A percentile compares a stretch with the other conserved stretches of the same genome.
phyloP scores from a whole-genome alignment of 352 stramenopile species.

The Phytophthora kernoviae region DNA sequence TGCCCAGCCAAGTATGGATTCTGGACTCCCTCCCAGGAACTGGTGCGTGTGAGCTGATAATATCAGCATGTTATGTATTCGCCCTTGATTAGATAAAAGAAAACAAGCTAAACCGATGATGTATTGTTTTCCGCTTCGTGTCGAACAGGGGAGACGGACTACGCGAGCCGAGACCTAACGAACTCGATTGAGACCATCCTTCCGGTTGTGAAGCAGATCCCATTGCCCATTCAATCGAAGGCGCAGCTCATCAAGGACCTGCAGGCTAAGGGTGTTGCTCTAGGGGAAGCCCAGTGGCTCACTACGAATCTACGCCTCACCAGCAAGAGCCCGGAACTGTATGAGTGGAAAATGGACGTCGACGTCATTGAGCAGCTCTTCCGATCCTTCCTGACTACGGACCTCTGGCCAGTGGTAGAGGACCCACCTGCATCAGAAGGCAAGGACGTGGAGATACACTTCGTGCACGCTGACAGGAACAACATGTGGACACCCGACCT shows the following conservation, averaged over 20 bases:
- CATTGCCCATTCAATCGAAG: constrained; percentile 77
- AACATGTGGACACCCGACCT: constrained; percentile 73
- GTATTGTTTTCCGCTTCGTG: not conserved
- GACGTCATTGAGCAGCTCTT: constrained; percentile 79
- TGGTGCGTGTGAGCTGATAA: constrained; percentile 30
- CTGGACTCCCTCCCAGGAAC: constrained; percentile 75
- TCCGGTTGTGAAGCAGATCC: constrained; percentile 68
- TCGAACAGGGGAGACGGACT: constrained; percentile 55
- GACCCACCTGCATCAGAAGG: constrained; percentile 30
- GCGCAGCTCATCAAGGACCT: constrained; percentile 66
- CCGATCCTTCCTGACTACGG: constrained; percentile 61
- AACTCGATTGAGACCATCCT: constrained; percentile 80
- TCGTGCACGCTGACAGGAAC: constrained; percentile 78
- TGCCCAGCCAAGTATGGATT: constrained; percentile 69
- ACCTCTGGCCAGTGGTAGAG: constrained; percentile 70
- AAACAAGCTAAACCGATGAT: too few species aligned
- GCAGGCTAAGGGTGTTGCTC: constrained; percentile 56
- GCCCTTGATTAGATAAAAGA: too few species aligned
- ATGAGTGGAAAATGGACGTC: constrained; percentile 86
- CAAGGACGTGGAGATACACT: constrained; percentile 66
- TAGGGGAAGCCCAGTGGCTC: constrained; percentile 81
- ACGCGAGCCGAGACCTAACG: constrained; percentile 60
- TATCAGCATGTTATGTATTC: not conserved
- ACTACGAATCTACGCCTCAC: constrained; percentile 76
- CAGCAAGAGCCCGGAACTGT: constrained; percentile 55